Conservation (phyloP, 2,329 filamentous ascomycete species). For the Neopestalotiopsis rosae region DNA sequence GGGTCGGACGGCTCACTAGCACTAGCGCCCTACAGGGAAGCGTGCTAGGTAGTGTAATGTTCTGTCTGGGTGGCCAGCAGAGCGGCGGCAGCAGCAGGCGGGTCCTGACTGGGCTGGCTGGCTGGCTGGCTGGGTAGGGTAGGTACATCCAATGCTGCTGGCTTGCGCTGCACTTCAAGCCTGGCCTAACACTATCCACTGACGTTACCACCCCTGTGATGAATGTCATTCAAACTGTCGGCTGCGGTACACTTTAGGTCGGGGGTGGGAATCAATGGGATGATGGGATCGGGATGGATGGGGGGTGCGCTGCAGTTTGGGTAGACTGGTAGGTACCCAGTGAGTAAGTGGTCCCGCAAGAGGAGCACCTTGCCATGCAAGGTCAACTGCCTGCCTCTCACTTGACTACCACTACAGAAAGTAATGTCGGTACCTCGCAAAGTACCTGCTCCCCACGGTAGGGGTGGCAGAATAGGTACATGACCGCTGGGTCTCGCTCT, state of each 20-base stretch:
- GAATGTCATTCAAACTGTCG: neutral
- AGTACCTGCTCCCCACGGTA: neutral
- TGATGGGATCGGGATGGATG: neutral
- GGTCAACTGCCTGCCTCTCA: too few species aligned
- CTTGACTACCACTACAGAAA: neutral
- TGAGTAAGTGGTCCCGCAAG: neutral
- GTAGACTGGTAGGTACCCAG: neutral
- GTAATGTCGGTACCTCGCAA: neutral
- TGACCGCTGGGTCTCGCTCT: neutral
- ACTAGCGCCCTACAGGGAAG: conserved; percentile 2
- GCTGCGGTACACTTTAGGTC: neutral
- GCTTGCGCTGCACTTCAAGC: neutral
- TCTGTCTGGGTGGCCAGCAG: neutral
- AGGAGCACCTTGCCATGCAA: neutral
- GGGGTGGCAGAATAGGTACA: neutral
- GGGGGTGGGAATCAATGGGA: neutral
- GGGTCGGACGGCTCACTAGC: conserved; percentile 1
- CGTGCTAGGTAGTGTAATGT: neutral
- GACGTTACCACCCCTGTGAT: neutral
- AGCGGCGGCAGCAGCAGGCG: neutral
- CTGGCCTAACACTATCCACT: neutral
- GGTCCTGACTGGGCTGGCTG: neutral
- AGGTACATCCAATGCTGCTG: neutral
- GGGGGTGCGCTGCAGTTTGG: neutral
- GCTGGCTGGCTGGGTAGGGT: neutral